Base-by-base conservation (phyloP, 192 early-diverging fungal species). In the Obelidium mucronatum region DNA sequence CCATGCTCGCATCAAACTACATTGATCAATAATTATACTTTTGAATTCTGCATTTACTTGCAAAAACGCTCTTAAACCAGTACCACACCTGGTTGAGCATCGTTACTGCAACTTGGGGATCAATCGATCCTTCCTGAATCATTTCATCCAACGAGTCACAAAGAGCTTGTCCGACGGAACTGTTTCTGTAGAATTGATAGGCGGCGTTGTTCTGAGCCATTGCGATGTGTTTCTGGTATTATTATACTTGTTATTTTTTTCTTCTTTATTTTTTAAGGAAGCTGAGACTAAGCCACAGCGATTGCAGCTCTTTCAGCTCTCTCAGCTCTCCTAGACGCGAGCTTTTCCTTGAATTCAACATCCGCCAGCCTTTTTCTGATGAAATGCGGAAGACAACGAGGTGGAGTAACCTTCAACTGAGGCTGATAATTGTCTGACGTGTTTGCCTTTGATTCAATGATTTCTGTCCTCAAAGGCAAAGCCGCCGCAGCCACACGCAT, bases 131-230 rank as follows among this genome's bases (percentile, higher is more conserved):
- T 17, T 91, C 90, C 66, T 91, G 88, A 76, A 98, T 95, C 78
- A 98, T 89, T 66, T 98, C 98, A 80, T 99, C 98, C 24, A 99
- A 86, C 4, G 98, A 92, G 76, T 99, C 98, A 3, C 94, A 97
- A 73, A 99, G 86, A 28, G 98, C 94, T 37, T 87, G 88, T 2
- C 98, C 98, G 37, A 98, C 87, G 59, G 95, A 89, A 69, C 77
- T 78, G 31, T 79, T 74, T n/a, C 86, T 78, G 76, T 90, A 90
- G 19, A 89, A 72, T 35, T 39, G 34, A 36, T 72, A 72, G 52
- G 63, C 24, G 11, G 30, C n/a, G 4, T 22, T 6, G 33, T 65
- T 31, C 26, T n/a, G 5, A 22, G 37, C 37, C 63, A 39, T 65
- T 40, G 19, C 33, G 36, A 39, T 4, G 6, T 65, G 33, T 65